Base-by-base conservation (phyloP, 768 basidiomycete genomes). In the Amanita pallidorosea region DNA sequence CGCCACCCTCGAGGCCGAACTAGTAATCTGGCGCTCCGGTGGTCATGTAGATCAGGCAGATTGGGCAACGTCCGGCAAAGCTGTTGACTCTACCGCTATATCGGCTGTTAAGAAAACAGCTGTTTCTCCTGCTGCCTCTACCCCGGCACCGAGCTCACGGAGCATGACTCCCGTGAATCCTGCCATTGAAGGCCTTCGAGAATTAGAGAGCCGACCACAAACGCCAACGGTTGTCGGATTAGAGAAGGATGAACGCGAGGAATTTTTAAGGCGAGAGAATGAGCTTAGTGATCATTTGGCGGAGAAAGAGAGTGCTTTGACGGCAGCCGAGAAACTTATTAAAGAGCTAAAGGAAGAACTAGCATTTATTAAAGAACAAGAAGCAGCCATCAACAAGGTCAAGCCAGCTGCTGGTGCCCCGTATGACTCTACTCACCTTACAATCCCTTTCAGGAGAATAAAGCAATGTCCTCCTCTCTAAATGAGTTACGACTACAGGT, bases 201-300 rank as follows among this genome's bases (percentile, higher is more conserved):
- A 88, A 35, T 61, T 86, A 35, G 84, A 87, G 52, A 90, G 87
- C 61, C 72, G 96, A 51, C 93, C 95, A 22, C 87, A 89, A 63
- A 98, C 96, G 13, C 96, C 95, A 12, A 89, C 88, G 6, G 86
- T 86, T 37, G 75, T 87, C 49, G 83, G 84, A 18, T 64, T 98
- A 57, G 94, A 96, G 56, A 92, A 93, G 71, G 96, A 98, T 60
- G 96, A 99, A 69, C 73, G 94, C 53, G 96, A 99, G 57, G 96
- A 98, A 47, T 99, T 98, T 76, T 68, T 99, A 67, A 83, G 81
- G 63, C 69, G 96, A 54, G 96, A 99, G 76, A 98, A 98, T 58
- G 96, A 99, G 65, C 74, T 99, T 50, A 94, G 84, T 54, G 96
- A 99, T 66, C 74, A 82, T 57, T 73, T 99, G 40, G 89, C 90